Evolutionary conservation across 176 grass and related monocot genomes (phyloP).

Genomic region (Hsuehochloa calcarea): DNA sequence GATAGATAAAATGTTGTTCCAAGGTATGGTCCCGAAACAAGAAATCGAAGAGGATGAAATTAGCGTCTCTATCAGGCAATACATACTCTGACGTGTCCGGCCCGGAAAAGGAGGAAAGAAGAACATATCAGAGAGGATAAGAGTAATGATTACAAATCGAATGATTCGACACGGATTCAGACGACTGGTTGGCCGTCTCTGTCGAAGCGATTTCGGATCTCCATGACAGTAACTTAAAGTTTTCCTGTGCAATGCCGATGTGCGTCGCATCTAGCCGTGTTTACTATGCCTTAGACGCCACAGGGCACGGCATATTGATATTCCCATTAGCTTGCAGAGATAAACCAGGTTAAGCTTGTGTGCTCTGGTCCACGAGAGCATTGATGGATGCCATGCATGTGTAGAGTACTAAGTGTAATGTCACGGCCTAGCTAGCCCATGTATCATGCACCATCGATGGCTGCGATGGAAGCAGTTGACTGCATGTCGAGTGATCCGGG

Average conservation of each 20-base stretch:
- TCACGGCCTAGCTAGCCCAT: not conserved
- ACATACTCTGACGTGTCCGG: not conserved
- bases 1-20: not conserved
- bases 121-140: not conserved
- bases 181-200: constrained; percentile 4
- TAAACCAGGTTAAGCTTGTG: not conserved
- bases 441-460: not conserved
- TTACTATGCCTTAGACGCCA: not conserved
- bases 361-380: not conserved
- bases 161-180: not conserved
- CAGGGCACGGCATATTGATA: not conserved
- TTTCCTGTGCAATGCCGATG: not conserved
- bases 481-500: not conserved
- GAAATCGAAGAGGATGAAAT: not conserved
- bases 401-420: not conserved
- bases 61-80: not conserved
- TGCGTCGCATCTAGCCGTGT: not conserved
- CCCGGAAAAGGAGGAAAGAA: too few species aligned
- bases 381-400: not conserved
- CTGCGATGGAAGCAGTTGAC: not conserved
- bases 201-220: not conserved
- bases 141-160: constrained; percentile 13
- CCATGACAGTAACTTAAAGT: constrained; percentile 22
- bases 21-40: not conserved
- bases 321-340: not conserved